These are phyloP conservation scores for Coccomyxa sp. DNA, from an alignment of 139 green algal genomes.

Conservation along the genomic window DNA sequence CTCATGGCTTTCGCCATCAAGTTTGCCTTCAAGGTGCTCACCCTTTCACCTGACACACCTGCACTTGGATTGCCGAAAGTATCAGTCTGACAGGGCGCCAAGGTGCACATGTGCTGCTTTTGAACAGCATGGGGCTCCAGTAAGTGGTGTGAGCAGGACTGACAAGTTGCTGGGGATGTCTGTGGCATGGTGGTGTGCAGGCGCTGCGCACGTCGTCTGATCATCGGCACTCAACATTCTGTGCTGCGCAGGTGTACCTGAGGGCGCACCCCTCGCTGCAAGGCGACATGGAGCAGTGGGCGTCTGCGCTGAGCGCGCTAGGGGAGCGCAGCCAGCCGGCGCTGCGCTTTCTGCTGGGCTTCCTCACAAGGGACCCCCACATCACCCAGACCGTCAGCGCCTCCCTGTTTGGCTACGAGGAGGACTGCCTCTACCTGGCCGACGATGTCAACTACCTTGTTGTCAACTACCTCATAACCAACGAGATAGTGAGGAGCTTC, in stretches of 20 bases:
- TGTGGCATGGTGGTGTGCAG: too few relatives aligned
- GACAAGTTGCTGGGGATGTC: background rate
- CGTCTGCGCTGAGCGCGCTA: constrained; percentile 2
- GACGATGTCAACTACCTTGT: too few relatives aligned
- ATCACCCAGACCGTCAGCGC: background rate
- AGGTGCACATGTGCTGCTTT: background rate
- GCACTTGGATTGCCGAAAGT: background rate
- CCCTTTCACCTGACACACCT: too few relatives aligned
- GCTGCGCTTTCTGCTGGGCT: constrained; percentile 3
- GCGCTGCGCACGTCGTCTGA: background rate
- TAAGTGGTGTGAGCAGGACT: too few relatives aligned
- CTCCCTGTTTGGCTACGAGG: background rate
- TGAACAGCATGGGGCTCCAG: background rate
- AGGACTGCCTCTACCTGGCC: background rate
- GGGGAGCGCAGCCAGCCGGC: constrained; percentile 9
- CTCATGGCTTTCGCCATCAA: background rate
- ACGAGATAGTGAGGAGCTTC: background rate
- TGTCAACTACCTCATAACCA: background rate
- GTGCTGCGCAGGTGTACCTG: constrained; percentile 16
- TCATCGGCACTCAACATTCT: background rate
- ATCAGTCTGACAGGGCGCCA: background rate
- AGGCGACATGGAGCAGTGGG: constrained; percentile 22
- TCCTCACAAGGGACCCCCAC: background rate
- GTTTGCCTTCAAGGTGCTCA: constrained; percentile 6
- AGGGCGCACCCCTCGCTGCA: background rate